A percentile compares a stretch with the other conserved stretches of the same genome.
Evolutionary conservation across 306 rosid species (phyloP).

Genomic region (Lagenaria siceraria): DNA sequence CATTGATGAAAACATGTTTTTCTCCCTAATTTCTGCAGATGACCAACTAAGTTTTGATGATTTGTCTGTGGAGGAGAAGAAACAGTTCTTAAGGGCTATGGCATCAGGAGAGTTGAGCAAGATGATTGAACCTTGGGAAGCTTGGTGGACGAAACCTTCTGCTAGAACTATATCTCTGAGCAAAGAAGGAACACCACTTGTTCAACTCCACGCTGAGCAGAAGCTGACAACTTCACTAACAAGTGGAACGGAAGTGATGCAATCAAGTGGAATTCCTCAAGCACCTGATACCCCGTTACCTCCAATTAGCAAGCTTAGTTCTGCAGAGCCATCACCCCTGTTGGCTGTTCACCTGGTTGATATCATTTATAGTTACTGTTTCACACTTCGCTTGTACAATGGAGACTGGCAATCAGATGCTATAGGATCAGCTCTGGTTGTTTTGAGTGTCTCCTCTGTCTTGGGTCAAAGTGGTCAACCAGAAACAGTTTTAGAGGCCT

Average conservation of each 20-base stretch:
- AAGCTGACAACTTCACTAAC: slow-evolving; percentile 7
- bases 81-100: slow-evolving; percentile 65
- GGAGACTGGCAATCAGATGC: slow-evolving; percentile 83
- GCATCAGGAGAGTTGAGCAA: slow-evolving; percentile 79
- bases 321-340: slow-evolving; percentile 63
- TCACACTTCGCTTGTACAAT: slow-evolving; percentile 72
- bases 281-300: slow-evolving; percentile 67
- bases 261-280: slow-evolving; percentile 38
- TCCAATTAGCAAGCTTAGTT: slow-evolving; percentile 57
- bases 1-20: slow-evolving; percentile 13
- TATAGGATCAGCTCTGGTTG: slow-evolving; percentile 46
- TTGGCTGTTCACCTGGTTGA: slow-evolving; percentile 70
- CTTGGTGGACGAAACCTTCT: slow-evolving; percentile 84
- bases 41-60: slow-evolving; percentile 62
- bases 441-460: slow-evolving; percentile 58
- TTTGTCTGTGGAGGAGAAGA: slow-evolving; percentile 69
- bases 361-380: slow-evolving; percentile 61
- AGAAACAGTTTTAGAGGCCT: slow-evolving; percentile 51
- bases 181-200: slow-evolving; percentile 69
- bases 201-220: slow-evolving; percentile 38
- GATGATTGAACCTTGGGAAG: slow-evolving; percentile 93
- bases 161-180: slow-evolving; percentile 60
- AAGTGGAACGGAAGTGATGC: slow-evolving; percentile 20
- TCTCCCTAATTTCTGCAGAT: slow-evolving; percentile 30
- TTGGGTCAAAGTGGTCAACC: slow-evolving; percentile 63